Percentiles rank a stretch among this genome's conserved stretches.
Evolutionary conservation across 2,329 filamentous ascomycete genomes (phyloP).

Genomic region (Pseudopithomyces chartarum): DNA sequence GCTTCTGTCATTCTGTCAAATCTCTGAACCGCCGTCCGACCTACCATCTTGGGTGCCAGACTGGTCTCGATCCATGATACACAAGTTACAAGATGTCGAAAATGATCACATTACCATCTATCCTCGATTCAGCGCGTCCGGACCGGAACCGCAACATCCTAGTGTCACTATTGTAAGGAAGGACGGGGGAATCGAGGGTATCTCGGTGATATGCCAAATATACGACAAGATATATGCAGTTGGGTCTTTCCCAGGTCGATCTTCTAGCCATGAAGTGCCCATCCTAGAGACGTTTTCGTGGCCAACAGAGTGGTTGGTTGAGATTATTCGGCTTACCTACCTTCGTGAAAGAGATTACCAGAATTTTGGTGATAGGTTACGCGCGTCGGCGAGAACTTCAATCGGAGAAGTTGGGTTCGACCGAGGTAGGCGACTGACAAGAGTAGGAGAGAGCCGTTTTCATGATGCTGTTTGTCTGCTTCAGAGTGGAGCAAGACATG

Average conservation of each 20-base stretch:
- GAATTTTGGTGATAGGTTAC: not conserved
- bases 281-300: too few relatives aligned
- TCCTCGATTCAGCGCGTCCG: constrained; percentile 9
- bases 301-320: not conserved
- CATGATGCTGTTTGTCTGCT: not conserved
- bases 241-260: not conserved
- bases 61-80: constrained; percentile 14
- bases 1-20: constrained; percentile 15
- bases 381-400: not conserved
- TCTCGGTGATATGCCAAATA: not conserved
- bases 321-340: not conserved
- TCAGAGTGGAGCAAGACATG: not conserved
- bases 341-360: not conserved
- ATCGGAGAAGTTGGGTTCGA: not conserved
- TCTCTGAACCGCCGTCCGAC: not conserved
- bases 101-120: constrained; percentile 13
- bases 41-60: constrained; percentile 19
- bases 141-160: not conserved
- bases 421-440: not conserved
- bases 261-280: not conserved
- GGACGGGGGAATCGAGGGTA: not conserved
- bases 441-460: not conserved
- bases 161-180: not conserved
- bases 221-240: not conserved
- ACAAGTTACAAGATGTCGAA: constrained; percentile 16